Evolutionary conservation across 1,139 yeast genomes (phyloP), one percentile per base, ranked within the genome.

Genomic region (Arxiozyma slooffiae): DNA sequence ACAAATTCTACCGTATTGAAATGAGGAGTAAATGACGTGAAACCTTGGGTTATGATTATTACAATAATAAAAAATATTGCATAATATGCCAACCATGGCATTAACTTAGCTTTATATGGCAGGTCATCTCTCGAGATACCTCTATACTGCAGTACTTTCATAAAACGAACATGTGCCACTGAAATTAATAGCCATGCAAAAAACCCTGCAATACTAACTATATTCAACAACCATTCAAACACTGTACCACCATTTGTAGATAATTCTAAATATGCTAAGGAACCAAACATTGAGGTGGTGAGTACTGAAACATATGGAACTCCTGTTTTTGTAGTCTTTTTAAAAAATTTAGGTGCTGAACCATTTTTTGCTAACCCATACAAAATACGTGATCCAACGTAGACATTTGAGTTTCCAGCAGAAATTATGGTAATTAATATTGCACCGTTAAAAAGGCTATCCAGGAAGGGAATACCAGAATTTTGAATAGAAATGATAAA

Each of bases 161-260:
- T 81, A 66, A 83, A 84, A 62, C 87, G 73, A 48, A 84, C 70
- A 64, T 83, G 90, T 43, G 85, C 74, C 48, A 76, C 66, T 8
- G 82, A 74, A 53, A 84, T 83, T 67, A 81, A 77, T 50, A 82
- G 77, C 92, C 92, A 84, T 11, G 85, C 78, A 57, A 83, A 80
- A 59, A 83, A 74, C 45, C 90, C 90, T 4, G 89, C 81, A 48
- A 83, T 82, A 23, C 88, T 84, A 38, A 87, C 77, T 58, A 90
- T 81, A 69, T 86, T 87, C 57, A 88, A 77, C 56, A 90, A 77
- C 90, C 96, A 90, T 58, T 76, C 70, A 71, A 89, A 90, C 11
- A 88, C 97, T 17, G 76, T 72, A 34, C 73, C 71, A 47, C 95
- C 92, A 48, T 71, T 67, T n/a, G 64, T 63, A 21, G 75, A 68